phyloP scores from a whole-genome alignment of 2,329 filamentous ascomycete species.

The Venturia aucupariae region DNA sequence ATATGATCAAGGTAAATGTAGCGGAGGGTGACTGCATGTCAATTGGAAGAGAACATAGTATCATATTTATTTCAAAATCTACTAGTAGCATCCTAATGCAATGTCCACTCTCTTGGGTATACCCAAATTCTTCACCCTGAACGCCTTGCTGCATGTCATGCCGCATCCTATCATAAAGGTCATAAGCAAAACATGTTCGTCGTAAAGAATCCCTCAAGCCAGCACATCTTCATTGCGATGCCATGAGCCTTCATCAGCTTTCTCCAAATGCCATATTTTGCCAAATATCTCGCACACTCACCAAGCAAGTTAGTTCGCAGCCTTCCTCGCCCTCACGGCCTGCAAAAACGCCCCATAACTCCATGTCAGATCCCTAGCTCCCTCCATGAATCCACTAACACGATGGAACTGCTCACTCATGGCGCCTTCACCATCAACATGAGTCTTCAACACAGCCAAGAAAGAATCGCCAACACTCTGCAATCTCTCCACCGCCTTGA shows the following conservation, averaged over 20 bases:
- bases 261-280: too few relatives aligned
- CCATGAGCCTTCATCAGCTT: too few relatives aligned
- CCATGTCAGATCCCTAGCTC: constrained; percentile 37
- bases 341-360: constrained; percentile 35
- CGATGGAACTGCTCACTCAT: constrained; percentile 38
- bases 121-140: background rate
- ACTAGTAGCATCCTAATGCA: background rate
- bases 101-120: background rate
- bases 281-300: background rate
- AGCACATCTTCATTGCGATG: background rate
- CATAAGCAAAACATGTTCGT: background rate
- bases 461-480: constrained; percentile 32
- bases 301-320: background rate
- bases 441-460: constrained; percentile 30
- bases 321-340: constrained; percentile 29
- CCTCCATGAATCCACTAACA: constrained; percentile 30
- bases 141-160: background rate
- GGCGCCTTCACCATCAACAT: constrained; percentile 29
- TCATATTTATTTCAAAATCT: background rate
- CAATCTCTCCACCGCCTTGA: constrained; percentile 25
- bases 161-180: background rate
- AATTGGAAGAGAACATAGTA: too few relatives aligned
- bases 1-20: too few relatives aligned
- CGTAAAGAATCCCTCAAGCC: background rate
- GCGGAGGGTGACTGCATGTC: too few relatives aligned